Conservation (phyloP, 352 stramenopile genomes). For the Pythium sp. region DNA sequence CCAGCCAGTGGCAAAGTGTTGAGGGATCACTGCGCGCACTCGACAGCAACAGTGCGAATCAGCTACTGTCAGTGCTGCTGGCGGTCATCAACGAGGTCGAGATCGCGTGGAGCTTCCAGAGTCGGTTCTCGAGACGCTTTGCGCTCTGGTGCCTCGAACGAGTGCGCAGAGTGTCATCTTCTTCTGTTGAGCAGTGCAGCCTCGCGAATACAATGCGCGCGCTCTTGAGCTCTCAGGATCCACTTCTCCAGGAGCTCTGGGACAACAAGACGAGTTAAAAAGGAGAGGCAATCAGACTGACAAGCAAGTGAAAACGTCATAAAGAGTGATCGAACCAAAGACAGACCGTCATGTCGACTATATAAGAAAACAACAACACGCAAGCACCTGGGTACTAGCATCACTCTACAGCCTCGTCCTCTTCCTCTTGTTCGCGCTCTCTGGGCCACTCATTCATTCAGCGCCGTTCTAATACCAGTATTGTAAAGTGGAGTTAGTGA, state of each 20-base stretch:
- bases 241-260: slow-evolving; percentile 19
- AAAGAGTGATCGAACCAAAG: background rate
- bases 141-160: slow-evolving; percentile 42
- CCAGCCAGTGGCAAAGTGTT: background rate
- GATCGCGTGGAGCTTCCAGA: slow-evolving; percentile 36
- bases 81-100: slow-evolving; percentile 37
- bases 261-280: background rate
- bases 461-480: background rate
- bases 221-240: slow-evolving; percentile 13
- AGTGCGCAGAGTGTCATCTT: slow-evolving; percentile 5
- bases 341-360: background rate
- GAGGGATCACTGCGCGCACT: background rate
- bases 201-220: slow-evolving; percentile 10
- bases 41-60: background rate
- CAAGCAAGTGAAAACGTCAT: background rate
- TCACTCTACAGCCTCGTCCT: background rate
- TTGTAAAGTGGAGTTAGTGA: background rate
- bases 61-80: slow-evolving; percentile 16
- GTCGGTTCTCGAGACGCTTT: slow-evolving; percentile 46
- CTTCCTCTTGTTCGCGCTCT: background rate
- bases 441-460: background rate
- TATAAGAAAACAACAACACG: background rate
- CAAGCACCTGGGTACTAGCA: background rate
- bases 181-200: background rate
- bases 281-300: background rate